phyloP scores from a whole-genome alignment of 75 land plant genomes.

The Pinus tabuliformis region DNA sequence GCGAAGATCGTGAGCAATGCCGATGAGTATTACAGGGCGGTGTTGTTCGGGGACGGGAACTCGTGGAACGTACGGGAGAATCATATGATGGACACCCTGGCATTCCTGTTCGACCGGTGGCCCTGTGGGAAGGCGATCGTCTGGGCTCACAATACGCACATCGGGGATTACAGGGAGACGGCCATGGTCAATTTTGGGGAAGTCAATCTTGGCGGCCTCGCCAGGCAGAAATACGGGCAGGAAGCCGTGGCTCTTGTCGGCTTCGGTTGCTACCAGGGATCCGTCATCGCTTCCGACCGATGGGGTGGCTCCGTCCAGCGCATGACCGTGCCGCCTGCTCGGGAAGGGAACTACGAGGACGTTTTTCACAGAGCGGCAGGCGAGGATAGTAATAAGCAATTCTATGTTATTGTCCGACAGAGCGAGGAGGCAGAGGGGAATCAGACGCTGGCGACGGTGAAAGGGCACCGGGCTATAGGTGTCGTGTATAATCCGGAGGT shows the following conservation, averaged over 20 bases:
- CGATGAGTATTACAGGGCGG: slow-evolving; percentile 18
- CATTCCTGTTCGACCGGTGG: slow-evolving; percentile 6
- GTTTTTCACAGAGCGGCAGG: slow-evolving; percentile 10
- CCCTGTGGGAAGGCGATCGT: slow-evolving; percentile 17
- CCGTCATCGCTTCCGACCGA: not conserved
- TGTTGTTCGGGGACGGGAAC: slow-evolving; percentile 2
- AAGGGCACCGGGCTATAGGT: slow-evolving; percentile 29
- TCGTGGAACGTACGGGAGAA: slow-evolving; percentile 24
- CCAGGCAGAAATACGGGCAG: not conserved
- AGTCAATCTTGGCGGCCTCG: slow-evolving; percentile 17
- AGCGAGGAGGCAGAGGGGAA: not conserved
- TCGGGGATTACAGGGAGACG: slow-evolving; percentile 18
- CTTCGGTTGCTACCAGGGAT: slow-evolving; percentile 11
- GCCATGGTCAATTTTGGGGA: slow-evolving; percentile 2
- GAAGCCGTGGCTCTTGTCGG: slow-evolving; percentile 16
- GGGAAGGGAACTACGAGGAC: slow-evolving; percentile 15
- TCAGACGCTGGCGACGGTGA: slow-evolving; percentile 1
- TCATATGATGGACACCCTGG: slow-evolving; percentile 20
- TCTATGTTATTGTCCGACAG: not conserved
- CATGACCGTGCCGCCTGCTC: slow-evolving; percentile 9
- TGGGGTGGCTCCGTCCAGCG: slow-evolving; percentile 13
- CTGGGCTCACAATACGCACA: slow-evolving; percentile 32
- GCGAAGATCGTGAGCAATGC: slow-evolving; percentile 21
- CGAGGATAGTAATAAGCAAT: not conserved
- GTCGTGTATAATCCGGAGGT: slow-evolving; percentile 18